phyloP scores from a whole-genome alignment of 768 basidiomycete species.

The Mycena filopes region DNA sequence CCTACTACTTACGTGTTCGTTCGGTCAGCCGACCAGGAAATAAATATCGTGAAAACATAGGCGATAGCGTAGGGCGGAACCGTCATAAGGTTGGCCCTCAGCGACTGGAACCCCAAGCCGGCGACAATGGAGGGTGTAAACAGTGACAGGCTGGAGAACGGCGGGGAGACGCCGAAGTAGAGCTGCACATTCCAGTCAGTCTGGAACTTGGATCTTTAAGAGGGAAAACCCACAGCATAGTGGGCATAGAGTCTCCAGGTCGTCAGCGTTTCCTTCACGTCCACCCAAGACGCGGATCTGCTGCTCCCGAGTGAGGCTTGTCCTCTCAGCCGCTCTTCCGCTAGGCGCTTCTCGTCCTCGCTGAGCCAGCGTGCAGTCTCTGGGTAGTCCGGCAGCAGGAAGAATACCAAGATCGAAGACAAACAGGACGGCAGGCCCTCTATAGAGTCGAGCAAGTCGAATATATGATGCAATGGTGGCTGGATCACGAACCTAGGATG shows the following conservation, averaged over 20 bases:
- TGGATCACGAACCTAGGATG: constrained; percentile 23
- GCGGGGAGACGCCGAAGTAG: constrained; percentile 56
- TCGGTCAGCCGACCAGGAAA: constrained; percentile 38
- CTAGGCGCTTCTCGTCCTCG: constrained; percentile 51
- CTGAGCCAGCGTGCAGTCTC: constrained; percentile 58
- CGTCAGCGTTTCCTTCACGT: constrained; percentile 46
- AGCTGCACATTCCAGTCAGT: constrained; percentile 8
- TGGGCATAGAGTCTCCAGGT: constrained; percentile 52
- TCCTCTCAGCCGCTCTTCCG: constrained; percentile 37
- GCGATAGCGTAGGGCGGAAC: constrained; percentile 52
- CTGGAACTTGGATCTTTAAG: neutral
- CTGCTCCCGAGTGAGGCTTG: constrained; percentile 42
- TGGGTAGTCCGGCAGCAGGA: constrained; percentile 60
- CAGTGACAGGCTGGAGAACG: constrained; percentile 53
- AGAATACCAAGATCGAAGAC: constrained; percentile 42
- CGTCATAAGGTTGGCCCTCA: constrained; percentile 58
- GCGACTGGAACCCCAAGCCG: constrained; percentile 54
- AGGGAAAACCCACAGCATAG: constrained; percentile 42
- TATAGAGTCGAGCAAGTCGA: neutral
- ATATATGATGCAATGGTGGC: too few species aligned
- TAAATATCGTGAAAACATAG: constrained; percentile 40
- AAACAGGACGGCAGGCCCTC: constrained; percentile 60
- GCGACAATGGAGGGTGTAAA: constrained; percentile 69
- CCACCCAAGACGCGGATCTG: constrained; percentile 47
- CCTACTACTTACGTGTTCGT: constrained; percentile 28